A percentile compares a stretch with the other conserved stretches of the same genome.
phyloP scores from a whole-genome alignment of 73 alveolate species.

The Durusdinium trenchii region DNA sequence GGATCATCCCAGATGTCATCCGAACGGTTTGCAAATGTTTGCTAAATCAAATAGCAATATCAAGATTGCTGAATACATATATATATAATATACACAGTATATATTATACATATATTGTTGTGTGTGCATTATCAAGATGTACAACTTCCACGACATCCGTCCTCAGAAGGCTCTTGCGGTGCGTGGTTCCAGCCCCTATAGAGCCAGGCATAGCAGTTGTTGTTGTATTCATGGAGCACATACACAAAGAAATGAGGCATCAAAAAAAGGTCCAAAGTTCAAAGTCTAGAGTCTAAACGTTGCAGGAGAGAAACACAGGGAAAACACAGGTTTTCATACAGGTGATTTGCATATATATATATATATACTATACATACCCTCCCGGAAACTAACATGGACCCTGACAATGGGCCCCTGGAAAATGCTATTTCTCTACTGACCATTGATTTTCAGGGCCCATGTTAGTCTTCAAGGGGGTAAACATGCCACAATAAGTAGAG shows the following conservation, averaged over 20 bases:
- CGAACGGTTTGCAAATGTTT: neutral
- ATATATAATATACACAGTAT: too few species aligned
- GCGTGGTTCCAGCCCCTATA: slow-evolving; percentile 34
- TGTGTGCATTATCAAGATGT: too few species aligned
- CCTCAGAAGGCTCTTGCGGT: slow-evolving; percentile 42
- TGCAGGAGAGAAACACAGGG: neutral
- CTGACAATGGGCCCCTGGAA: too few species aligned
- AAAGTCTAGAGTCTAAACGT: neutral
- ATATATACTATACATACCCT: neutral
- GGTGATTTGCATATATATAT: too few species aligned
- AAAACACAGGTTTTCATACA: too few species aligned
- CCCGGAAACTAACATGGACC: neutral
- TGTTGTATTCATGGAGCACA: neutral
- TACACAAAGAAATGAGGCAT: neutral
- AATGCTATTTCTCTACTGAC: too few species aligned
- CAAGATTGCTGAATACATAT: too few species aligned
- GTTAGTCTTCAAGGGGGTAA: too few species aligned
- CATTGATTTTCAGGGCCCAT: too few species aligned
- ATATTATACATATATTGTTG: too few species aligned
- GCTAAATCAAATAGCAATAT: too few species aligned
- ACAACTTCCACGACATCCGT: neutral
- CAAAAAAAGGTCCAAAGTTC: neutral
- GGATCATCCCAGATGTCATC: neutral
- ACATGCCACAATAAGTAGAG: too few species aligned
- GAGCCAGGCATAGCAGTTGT: neutral